Conservation (phyloP, 257 asterid genomes). For the Jacaranda mimosifolia region DNA sequence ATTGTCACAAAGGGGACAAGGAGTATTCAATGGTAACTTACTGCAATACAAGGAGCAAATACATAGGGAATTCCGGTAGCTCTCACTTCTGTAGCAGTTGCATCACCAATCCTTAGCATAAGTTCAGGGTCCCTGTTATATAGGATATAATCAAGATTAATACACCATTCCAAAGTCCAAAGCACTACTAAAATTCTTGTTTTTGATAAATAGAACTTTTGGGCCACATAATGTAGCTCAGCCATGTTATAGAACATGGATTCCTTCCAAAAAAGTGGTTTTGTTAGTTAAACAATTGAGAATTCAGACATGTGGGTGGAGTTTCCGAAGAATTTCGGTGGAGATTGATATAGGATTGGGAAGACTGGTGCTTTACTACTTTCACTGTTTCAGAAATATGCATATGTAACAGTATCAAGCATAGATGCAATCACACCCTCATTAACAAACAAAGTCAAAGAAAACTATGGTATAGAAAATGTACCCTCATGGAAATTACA, state of each 20-base stretch:
- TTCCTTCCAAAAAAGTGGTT: constrained; percentile 21
- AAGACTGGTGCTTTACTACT: background rate
- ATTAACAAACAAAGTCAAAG: constrained; percentile 11
- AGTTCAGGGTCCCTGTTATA: constrained; percentile 78
- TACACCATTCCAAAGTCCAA: background rate
- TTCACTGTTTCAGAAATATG: background rate
- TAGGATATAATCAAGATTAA: constrained; percentile 22
- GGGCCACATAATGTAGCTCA: background rate
- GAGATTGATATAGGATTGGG: constrained; percentile 19
- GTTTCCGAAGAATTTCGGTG: background rate
- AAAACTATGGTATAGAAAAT: background rate
- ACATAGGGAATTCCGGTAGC: constrained; percentile 91
- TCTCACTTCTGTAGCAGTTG: constrained; percentile 88
- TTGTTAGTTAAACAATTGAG: constrained; percentile 15
- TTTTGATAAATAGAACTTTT: background rate
- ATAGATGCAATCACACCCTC: constrained; percentile 13
- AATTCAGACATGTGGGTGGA: background rate
- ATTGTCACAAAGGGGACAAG: constrained; percentile 20
- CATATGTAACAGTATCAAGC: constrained; percentile 7
- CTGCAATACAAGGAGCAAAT: constrained; percentile 97
- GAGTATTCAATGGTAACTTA: constrained; percentile 48
- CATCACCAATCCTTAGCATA: constrained; percentile 77
- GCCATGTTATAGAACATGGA: background rate
- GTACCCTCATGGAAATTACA: background rate
- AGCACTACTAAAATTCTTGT: background rate